Conservation (phyloP, 2,329 filamentous ascomycete species). For the Epichloe sibirici region DNA sequence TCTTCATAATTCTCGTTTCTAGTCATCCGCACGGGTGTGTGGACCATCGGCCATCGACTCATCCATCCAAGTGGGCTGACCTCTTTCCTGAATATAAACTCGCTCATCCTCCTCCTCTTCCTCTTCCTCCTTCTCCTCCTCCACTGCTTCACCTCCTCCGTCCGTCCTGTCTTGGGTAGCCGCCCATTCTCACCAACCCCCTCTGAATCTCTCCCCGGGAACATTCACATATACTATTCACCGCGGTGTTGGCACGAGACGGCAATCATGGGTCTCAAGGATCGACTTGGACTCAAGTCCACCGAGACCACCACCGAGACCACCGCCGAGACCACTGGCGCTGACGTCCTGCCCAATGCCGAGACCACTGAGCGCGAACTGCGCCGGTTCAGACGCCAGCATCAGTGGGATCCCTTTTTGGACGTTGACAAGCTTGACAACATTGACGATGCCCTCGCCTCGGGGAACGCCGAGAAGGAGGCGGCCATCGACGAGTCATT, state of each 20-base stretch:
- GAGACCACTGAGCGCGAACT: conserved; percentile 17
- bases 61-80: background rate
- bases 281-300: conserved; percentile 10
- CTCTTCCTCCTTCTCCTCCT: background rate
- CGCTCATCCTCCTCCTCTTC: background rate
- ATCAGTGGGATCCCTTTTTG: conserved; percentile 46
- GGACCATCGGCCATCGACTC: background rate
- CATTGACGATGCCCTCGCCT: conserved; percentile 33
- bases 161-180: background rate
- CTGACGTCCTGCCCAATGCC: conserved; percentile 10
- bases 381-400: conserved; percentile 34
- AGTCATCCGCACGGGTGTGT: background rate
- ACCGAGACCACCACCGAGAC: conserved; percentile 7
- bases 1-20: too few species aligned
- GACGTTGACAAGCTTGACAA: conserved; percentile 39
- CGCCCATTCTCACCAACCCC: background rate
- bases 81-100: conserved; percentile 6
- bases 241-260: background rate
- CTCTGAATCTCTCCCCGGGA: background rate
- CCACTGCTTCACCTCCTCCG: background rate
- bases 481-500: conserved; percentile 32
- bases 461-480: conserved; percentile 32
- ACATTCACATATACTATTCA: background rate
- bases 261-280: conserved; percentile 12
- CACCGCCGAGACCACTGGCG: conserved; percentile 9